Percentiles rank a stretch among this genome's conserved stretches.
Conservation (phyloP, 192 early-diverging fungal species). For the Thamnidium elegans region DNA sequence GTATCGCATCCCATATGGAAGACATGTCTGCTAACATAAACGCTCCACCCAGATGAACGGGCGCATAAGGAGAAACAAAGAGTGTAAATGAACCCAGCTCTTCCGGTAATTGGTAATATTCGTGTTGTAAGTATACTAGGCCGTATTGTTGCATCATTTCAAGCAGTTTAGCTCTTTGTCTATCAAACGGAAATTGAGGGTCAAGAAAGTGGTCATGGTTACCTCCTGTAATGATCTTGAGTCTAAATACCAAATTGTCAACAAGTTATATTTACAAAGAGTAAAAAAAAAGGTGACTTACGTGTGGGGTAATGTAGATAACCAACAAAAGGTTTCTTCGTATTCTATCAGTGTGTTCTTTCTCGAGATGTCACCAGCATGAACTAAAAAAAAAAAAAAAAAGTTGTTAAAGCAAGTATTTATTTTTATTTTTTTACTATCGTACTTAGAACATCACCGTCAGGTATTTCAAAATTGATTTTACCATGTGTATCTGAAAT, state of each 20-base stretch:
- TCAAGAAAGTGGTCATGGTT: slow-evolving; percentile 35
- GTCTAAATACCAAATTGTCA: slow-evolving; percentile 9
- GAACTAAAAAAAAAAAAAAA: slow-evolving; percentile 16
- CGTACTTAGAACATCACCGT: slow-evolving; percentile 38
- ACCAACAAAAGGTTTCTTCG: slow-evolving; percentile 21
- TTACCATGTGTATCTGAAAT: slow-evolving; percentile 37
- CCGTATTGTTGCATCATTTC: slow-evolving; percentile 12
- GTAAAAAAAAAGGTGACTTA: slow-evolving; percentile 11
- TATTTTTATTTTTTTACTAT: neutral
- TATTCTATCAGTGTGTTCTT: slow-evolving; percentile 11
- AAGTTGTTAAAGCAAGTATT: neutral
- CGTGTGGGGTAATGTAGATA: slow-evolving; percentile 34
- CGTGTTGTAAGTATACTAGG: slow-evolving; percentile 34
- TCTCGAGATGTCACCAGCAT: slow-evolving; percentile 35
- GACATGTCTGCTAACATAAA: slow-evolving; percentile 29
- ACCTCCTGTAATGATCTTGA: slow-evolving; percentile 31
- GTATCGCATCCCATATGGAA: slow-evolving; percentile 29
- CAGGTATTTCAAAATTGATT: slow-evolving; percentile 24
- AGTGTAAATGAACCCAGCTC: slow-evolving; percentile 14
- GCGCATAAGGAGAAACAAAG: slow-evolving; percentile 31
- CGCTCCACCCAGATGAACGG: slow-evolving; percentile 26
- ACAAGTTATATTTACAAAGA: neutral
- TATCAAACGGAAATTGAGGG: neutral
- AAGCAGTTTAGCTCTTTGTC: slow-evolving; percentile 14
- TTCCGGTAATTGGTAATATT: slow-evolving; percentile 21